A percentile compares a stretch with the other conserved stretches of the same genome.
Evolutionary conservation across 2,329 filamentous ascomycete species (phyloP).

Genomic region (Fusarium acutatum): DNA sequence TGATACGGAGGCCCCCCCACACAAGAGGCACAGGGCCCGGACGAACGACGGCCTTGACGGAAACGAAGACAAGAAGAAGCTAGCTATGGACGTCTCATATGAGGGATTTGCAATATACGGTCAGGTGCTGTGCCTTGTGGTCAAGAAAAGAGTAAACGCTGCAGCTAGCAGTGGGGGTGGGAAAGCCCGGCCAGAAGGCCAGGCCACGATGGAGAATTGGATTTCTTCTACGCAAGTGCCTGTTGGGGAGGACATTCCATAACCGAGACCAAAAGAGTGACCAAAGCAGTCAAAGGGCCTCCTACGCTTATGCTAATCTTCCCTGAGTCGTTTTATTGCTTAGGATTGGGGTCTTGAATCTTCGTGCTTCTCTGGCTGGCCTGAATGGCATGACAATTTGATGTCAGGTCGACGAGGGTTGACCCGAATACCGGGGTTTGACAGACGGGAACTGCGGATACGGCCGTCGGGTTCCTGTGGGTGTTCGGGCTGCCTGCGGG

Average conservation of each 20-base stretch:
- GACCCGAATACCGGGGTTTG: constrained; percentile 15
- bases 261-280: constrained; percentile 10
- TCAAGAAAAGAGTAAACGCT: constrained; percentile 69
- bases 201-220: constrained; percentile 85
- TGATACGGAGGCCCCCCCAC: constrained; percentile 52
- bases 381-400: constrained; percentile 25
- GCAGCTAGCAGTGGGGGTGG: constrained; percentile 41
- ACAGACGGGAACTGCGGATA: constrained; percentile 36
- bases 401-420: constrained; percentile 10
- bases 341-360: not conserved
- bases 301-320: not conserved
- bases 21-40: constrained; percentile 55
- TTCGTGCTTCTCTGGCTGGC: not conserved
- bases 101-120: constrained; percentile 97
- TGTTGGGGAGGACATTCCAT: constrained; percentile 47
- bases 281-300: not conserved
- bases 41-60: constrained; percentile 44
- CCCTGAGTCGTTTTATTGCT: not conserved
- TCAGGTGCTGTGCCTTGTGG: constrained; percentile 87
- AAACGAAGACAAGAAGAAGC: constrained; percentile 86
- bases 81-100: constrained; percentile 85
- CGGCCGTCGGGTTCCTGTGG: constrained; percentile 26
- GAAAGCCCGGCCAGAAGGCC: constrained; percentile 54
- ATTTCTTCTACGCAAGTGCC: constrained; percentile 80
- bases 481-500: constrained; percentile 8